phyloP scores from a whole-genome alignment of 352 stramenopile genomes.

The Phytophthora meadii region DNA sequence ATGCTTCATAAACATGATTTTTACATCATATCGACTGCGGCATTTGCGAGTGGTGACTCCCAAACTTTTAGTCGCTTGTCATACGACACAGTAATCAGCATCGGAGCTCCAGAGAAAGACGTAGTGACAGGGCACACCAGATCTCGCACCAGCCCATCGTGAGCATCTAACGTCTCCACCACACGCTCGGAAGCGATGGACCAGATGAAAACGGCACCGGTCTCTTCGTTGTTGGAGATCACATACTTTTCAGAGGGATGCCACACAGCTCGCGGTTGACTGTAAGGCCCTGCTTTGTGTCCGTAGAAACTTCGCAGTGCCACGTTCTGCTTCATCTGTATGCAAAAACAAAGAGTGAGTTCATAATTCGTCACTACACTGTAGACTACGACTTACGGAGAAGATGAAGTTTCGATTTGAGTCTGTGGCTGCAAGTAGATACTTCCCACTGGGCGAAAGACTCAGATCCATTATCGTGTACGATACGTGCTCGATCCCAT shows the following conservation, averaged over 20 bases:
- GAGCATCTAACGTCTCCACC: constrained; percentile 68
- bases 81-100: constrained; percentile 79
- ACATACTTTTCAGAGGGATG: constrained; percentile 87
- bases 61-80: constrained; percentile 83
- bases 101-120: constrained; percentile 21
- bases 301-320: constrained; percentile 83
- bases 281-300: constrained; percentile 85
- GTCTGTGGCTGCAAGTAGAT: constrained; percentile 82
- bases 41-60: constrained; percentile 33
- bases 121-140: constrained; percentile 29
- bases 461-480: constrained; percentile 89
- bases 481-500: constrained; percentile 87
- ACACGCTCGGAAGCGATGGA: constrained; percentile 81
- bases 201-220: constrained; percentile 70
- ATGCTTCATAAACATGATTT: constrained; percentile 25
- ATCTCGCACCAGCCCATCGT: constrained; percentile 77
- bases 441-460: constrained; percentile 76
- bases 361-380: too few relatives aligned
- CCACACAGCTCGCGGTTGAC: constrained; percentile 75
- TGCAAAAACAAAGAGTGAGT: too few relatives aligned
- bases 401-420: constrained; percentile 87
- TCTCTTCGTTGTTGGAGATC: constrained; percentile 84
- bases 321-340: constrained; percentile 67
- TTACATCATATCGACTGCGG: constrained; percentile 23
- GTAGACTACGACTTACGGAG: constrained; percentile 37